Evolutionary conservation across 129 eudicot species (phyloP), one percentile per base, ranked within the genome.

Genomic region (Chrysanthemum makinoi): DNA sequence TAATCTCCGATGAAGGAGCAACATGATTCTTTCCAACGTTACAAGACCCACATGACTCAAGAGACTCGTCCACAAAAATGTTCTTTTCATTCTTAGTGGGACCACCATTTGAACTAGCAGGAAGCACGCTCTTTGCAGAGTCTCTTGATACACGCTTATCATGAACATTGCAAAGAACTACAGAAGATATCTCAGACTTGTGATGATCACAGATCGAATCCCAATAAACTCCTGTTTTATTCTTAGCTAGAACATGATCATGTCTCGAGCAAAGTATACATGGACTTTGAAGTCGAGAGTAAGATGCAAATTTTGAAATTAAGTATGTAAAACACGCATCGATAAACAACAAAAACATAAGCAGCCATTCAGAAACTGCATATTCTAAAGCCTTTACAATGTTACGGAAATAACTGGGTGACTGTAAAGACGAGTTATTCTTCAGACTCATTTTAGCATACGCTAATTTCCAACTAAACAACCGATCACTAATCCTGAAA

Each of bases 181-280:
- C 56, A 56, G 91, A 87, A 54, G 98, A 89, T 7, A 94, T 82
- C 79, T 89, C 87, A 10, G 69, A 79, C 68, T 94, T 94, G 74
- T 93, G 98, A 60, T 80, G 80, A 15, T 55, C 58, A 82, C 98
- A 93, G 8, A 93, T 78, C 24, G 89, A 83, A 80, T 92, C 89
- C 89, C 96, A 74, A 66, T 80, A 87, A 82, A 87, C 76, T 49
- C 86, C 88, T 15, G 22, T 69, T 67, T 82, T 83, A 69, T 87
- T 90, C 58, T 86, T 82, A 14, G 91, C 85, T 39, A 92, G 51
- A 73, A 88, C 80, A 76, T 89, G 95, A 81, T 92, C 98, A 24
- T 88, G 80, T 79, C 98, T 86, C 43, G 98, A 89, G 79, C 98
- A 92, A 6, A 92, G 72, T 73, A 89, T 52, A 80, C 98, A 92